Conservation (phyloP, 2,329 filamentous ascomycete species). For the Seiridium unicorne region DNA sequence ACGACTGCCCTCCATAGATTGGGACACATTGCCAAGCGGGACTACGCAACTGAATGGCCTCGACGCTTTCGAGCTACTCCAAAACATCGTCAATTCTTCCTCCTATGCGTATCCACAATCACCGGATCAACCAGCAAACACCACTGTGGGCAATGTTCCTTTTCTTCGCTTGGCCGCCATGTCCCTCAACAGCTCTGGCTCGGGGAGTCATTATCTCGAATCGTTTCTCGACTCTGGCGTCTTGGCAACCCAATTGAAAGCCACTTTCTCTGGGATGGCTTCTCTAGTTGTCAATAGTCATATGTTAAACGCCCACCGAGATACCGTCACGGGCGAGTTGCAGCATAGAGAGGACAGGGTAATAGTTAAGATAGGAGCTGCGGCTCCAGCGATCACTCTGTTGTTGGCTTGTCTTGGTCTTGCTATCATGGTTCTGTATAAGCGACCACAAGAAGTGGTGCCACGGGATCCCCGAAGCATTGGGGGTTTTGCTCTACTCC, state of each 20-base stretch:
- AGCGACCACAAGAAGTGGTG: neutral
- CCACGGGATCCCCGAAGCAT: slow-evolving; percentile 8
- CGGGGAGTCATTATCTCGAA: neutral
- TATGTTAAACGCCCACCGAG: neutral
- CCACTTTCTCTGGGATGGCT: neutral
- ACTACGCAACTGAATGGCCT: neutral
- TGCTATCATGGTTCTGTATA: neutral
- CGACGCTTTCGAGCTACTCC: neutral
- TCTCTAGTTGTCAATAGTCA: neutral
- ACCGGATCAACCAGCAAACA: neutral
- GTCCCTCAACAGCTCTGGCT: neutral
- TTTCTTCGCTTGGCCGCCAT: neutral
- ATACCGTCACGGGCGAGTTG: neutral
- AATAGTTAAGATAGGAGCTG: neutral
- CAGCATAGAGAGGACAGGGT: neutral
- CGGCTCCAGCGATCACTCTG: neutral
- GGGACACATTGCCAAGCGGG: neutral
- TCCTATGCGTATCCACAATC: neutral
- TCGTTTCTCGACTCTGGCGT: neutral
- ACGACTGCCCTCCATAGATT: neutral
- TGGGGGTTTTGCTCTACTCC: slow-evolving; percentile 1
- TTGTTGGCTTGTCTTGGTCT: neutral
- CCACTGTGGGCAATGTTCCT: neutral
- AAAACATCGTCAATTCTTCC: neutral
- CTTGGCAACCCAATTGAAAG: neutral